Base-by-base conservation (phyloP, 139 green algal genomes). In the Tetradesmus obliquus region DNA sequence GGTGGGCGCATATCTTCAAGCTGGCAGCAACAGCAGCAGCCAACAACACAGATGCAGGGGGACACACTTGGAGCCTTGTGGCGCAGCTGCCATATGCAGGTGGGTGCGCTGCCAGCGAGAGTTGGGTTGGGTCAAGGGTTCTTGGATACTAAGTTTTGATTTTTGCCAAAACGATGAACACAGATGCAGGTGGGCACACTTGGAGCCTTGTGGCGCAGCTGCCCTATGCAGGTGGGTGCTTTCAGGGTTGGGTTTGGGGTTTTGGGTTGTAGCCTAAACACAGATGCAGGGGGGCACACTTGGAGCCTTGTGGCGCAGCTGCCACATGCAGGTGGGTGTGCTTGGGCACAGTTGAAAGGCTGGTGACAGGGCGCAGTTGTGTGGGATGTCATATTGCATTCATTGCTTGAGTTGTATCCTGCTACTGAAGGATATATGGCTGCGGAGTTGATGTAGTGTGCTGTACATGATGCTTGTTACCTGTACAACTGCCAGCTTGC, bases 161-260 rank as follows among this genome's bases (percentile, higher is more conserved):
- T 45, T 45, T 45, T 1, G 32, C 32, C 32, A 45, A 45, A 45
- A 45, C 32, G 32, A 45, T 45, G 32, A 81, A 53, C 55, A 74
- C 24, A 76, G 83, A 76, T 55, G 55, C 19, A 45, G 82, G 82
- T 51, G 84, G 84, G 6, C 57, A 88, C 53, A 53, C 53, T 13
- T 89, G 84, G 84, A 62, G 7, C 15, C 32, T 89, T 7, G 84
- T 60, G 32, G 84, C 84, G 55, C 69, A 55, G 10, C 62, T 89
- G 55, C 84, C 84, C 3, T 89, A 76, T 32, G 5, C 10, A 24
- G 84, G 84, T 76, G 57, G 3, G 82, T 12, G 60, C 8, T 4
- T 45, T 45, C 32, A 45, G 32, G 32, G 32, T 45, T 45, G 32
- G 32, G 32, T 45, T 45, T 45, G 32, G 32, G 32, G 32, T 45